Evolutionary conservation across 148 eudicot genomes (phyloP), one percentile per base, ranked within the genome.

Genomic region (Silene conica): DNA sequence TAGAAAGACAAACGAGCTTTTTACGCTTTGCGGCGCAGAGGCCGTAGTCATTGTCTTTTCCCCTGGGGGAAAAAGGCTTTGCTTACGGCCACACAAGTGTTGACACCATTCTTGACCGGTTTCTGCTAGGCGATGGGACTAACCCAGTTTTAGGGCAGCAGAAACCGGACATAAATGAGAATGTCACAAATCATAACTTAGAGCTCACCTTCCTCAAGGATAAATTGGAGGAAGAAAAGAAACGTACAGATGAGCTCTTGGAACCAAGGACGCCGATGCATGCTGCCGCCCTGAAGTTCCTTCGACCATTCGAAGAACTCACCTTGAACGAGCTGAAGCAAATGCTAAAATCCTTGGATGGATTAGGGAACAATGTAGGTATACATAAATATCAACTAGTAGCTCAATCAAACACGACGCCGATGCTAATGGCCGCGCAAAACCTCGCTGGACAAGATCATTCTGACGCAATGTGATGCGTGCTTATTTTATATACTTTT

Each of bases 61-160:
- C 0, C 80, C 83, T 2, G 74, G n/a, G 66, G 9, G 23, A 3
- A 18, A 77, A 77, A 64, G 20, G 60, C 54, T 81, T 52, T 25
- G 62, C 83, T 54, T 77, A 68, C 28, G 80, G 80, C 48, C 74
- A 77, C 59, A 80, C 80, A 23, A 34, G 74, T 1, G 74, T 73
- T 15, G 74, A 81, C 18, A 45, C 1, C 54, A 43, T 54, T 11
- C 26, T 69, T 43, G 11, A 81, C 67, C 80, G 83, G 12, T 81
- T 7, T 11, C 1, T 62, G 43, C 0, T 4, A 63, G 38, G 3
- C 5, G 63, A 60, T 8, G 5, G 16, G 38, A 1, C 0, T 15
- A 8, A 12, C 16, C 67, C 28, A 6, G 10, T 18, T 54, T 26
- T 3, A 13, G 6, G 20, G 3, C 26, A 8, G 23, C 7, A 1